Evolutionary conservation across 2,329 filamentous ascomycete genomes (phyloP), one percentile per base, ranked within the genome.

Genomic region (Amphichorda felina): DNA sequence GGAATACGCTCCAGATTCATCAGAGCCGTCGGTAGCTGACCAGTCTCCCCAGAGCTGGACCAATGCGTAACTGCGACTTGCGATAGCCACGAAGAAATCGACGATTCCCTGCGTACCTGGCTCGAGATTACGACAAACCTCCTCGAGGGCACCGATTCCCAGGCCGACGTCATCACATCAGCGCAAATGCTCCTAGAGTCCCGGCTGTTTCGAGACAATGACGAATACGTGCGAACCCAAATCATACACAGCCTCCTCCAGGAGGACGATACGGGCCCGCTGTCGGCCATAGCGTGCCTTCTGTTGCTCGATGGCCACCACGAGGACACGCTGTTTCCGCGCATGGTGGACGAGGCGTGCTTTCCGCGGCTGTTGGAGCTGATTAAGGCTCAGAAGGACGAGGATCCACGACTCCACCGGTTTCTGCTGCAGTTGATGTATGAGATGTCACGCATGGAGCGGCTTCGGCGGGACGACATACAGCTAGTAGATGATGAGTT

Each of bases 401-500:
- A 75, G 31, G 81, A 88, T 50, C 68, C 74, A 17, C 70, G 75
- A 35, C 65, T 96, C 41, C 85, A 95, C 59, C 76, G 82, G 25
- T 62, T 91, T 41, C 65, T 96, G 35, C 68, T 98, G 49, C 83
- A 95, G 57, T 64, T 98, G 38, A 71, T 95, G 53, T 98, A 94
- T 59, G 91, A 96, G 64, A 95, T 95, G 82, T 88, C 86, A 30
- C 75, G 93, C 41, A 86, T 96, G 54, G 87, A 96, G 57, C 74
- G 79, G 42, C 63, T 98, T 40, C 79, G 73, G 37, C 62, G 71
- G 41, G 76, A 85, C 44, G 89, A 98, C 53, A 61, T 98, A 44
- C 49, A 73, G 60, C 84, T 74, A 38, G 82, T 81, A 21, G 71
- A 80, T 45, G 91, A 98, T 51, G 71, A 71, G 34, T 95, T 98